Evolutionary conservation across 768 basidiomycete genomes (phyloP).

Genomic region (Mycena vulgaris): DNA sequence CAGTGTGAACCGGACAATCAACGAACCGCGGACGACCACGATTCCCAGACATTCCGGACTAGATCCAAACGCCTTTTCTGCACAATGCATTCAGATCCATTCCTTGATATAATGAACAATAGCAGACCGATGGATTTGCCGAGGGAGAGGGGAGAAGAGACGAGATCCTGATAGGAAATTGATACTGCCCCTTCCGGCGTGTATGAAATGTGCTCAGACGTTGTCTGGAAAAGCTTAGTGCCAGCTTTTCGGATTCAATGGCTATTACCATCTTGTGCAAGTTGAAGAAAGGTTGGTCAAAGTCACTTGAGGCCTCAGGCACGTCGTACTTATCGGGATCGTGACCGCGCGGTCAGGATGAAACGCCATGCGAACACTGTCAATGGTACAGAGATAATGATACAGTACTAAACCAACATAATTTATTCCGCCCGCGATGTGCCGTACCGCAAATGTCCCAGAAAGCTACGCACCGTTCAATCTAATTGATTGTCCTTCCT

Average conservation of each 20-base stretch:
- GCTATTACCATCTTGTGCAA: too few relatives aligned
- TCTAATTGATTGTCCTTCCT: constrained; percentile 8
- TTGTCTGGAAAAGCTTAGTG: background rate
- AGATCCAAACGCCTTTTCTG: constrained; percentile 89
- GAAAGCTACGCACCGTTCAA: constrained; percentile 23
- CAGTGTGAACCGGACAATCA: background rate
- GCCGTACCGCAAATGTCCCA: background rate
- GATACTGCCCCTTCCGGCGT: constrained; percentile 68
- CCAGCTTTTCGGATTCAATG: too few relatives aligned
- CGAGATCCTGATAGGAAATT: constrained; percentile 74
- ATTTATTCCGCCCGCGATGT: constrained; percentile 5
- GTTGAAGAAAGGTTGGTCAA: too few relatives aligned
- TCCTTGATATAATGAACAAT: constrained; percentile 12
- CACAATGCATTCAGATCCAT: background rate
- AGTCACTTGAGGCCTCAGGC: background rate
- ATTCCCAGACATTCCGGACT: constrained; percentile 84
- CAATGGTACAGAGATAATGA: background rate
- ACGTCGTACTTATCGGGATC: background rate
- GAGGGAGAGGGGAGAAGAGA: constrained; percentile 68
- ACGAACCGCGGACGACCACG: constrained; percentile 74
- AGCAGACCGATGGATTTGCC: constrained; percentile 71
- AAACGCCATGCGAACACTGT: too few relatives aligned
- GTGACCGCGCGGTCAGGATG: background rate
- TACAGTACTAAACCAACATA: constrained; percentile 25
- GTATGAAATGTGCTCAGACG: constrained; percentile 36